phyloP scores from a whole-genome alignment of 202 grass and related monocot species.

The Panicum virgatum region DNA sequence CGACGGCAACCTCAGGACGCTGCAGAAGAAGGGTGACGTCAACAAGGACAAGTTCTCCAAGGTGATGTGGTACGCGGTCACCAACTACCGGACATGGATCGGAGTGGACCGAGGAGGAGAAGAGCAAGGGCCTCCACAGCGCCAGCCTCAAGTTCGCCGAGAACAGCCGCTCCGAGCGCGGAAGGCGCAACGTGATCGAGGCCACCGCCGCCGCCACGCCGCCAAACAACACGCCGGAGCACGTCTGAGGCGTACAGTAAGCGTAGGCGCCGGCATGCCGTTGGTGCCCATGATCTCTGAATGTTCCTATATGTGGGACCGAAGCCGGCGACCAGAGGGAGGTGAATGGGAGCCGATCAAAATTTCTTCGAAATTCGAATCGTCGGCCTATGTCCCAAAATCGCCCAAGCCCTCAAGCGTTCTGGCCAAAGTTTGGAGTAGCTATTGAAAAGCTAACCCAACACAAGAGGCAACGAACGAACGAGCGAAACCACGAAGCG shows the following conservation, averaged over 20 bases:
- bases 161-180: slow-evolving; percentile 53
- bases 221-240: neutral
- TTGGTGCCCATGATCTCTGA: too few species aligned
- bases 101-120: slow-evolving; percentile 62
- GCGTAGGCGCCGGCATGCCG: too few species aligned
- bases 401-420: too few species aligned
- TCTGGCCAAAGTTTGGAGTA: too few species aligned
- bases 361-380: too few species aligned
- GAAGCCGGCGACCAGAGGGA: too few species aligned
- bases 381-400: too few species aligned
- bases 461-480: too few species aligned
- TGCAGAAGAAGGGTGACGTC: slow-evolving; percentile 60
- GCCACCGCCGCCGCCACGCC: slow-evolving; percentile 26
- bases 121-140: slow-evolving; percentile 29
- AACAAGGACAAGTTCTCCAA: slow-evolving; percentile 77
- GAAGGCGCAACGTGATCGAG: slow-evolving; percentile 16
- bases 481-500: too few species aligned
- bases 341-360: too few species aligned
- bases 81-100: slow-evolving; percentile 81
- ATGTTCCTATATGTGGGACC: too few species aligned
- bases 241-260: neutral
- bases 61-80: slow-evolving; percentile 60
- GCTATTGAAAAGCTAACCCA: too few species aligned
- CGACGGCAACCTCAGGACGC: slow-evolving; percentile 67
- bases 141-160: slow-evolving; percentile 55